Evolutionary conservation across 768 basidiomycete species (phyloP).

Genomic region (Hirschioporus abietinus): DNA sequence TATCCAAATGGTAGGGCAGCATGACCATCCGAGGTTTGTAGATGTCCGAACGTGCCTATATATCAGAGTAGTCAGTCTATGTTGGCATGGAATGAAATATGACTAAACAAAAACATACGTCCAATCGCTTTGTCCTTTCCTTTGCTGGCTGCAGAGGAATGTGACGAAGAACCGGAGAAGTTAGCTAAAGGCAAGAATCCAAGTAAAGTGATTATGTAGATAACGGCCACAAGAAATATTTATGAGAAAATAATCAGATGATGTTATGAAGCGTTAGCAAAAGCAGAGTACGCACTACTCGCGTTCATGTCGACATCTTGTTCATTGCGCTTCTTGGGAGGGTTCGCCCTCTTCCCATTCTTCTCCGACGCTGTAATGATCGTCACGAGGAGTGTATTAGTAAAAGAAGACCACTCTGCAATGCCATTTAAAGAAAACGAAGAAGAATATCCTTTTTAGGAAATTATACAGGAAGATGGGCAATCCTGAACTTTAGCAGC

Average conservation of each 20-base stretch:
- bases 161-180: conserved; percentile 37
- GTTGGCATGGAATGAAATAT: conserved; percentile 5
- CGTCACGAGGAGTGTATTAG: conserved; percentile 6
- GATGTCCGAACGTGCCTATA: conserved; percentile 8
- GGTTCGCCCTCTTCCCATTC: background rate
- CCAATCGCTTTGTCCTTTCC: conserved; percentile 41
- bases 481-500: conserved; percentile 23
- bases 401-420: background rate
- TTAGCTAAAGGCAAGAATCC: conserved; percentile 35
- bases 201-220: conserved; percentile 15
- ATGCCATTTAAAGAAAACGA: conserved; percentile 8
- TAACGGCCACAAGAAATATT: conserved; percentile 10
- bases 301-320: conserved; percentile 6
- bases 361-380: background rate
- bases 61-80: conserved; percentile 7
- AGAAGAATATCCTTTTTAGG: conserved; percentile 10
- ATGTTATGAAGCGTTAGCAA: background rate
- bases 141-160: conserved; percentile 31
- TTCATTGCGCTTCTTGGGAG: background rate
- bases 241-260: conserved; percentile 8
- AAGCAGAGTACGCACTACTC: conserved; percentile 4
- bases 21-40: conserved; percentile 23
- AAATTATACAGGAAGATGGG: conserved; percentile 21
- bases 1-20: background rate
- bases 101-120: conserved; percentile 23